Percentiles rank a stretch among this genome's conserved stretches.
phyloP scores from a whole-genome alignment of 768 basidiomycete species.

The Asterophora parasitica region DNA sequence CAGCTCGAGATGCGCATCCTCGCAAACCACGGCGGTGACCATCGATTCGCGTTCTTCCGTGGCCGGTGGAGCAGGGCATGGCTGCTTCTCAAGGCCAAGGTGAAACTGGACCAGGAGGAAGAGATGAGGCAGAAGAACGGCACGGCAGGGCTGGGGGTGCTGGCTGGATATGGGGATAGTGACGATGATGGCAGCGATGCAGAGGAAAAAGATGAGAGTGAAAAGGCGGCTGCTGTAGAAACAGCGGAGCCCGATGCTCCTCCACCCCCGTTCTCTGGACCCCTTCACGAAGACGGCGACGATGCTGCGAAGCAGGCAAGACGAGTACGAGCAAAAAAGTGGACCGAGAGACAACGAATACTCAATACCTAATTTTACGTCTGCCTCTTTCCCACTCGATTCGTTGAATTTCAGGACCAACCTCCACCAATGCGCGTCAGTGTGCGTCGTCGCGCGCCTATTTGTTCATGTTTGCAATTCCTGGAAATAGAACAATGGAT shows the following conservation, averaged over 20 bases:
- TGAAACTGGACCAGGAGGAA: conserved; percentile 26
- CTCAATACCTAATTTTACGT: too few species aligned
- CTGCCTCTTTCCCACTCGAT: too few species aligned
- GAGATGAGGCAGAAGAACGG: conserved; percentile 22
- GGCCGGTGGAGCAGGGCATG: conserved; percentile 72
- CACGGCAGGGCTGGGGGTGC: conserved; percentile 37
- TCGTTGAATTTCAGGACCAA: too few species aligned
- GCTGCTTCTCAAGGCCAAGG: conserved; percentile 48
- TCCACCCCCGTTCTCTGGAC: too few species aligned
- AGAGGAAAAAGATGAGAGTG: conserved; percentile 24
- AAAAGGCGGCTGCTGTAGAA: conserved; percentile 13
- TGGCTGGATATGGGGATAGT: conserved; percentile 59
- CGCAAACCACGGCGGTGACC: conserved; percentile 77
- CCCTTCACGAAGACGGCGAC: conserved; percentile 1
- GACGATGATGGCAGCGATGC: conserved; percentile 39
- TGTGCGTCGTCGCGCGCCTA: too few species aligned
- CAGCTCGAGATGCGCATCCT: conserved; percentile 87
- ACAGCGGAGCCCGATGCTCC: conserved; percentile 1
- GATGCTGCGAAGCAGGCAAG: conserved; percentile 40
- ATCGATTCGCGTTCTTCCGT: conserved; percentile 75
- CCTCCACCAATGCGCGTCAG: too few species aligned
- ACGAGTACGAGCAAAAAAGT: conserved; percentile 52
- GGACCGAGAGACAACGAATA: conserved; percentile 48
- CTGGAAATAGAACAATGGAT: too few species aligned
- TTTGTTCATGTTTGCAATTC: too few species aligned